Base-by-base conservation (phyloP, 805 yeast species). In the Nakazawaea populi region DNA sequence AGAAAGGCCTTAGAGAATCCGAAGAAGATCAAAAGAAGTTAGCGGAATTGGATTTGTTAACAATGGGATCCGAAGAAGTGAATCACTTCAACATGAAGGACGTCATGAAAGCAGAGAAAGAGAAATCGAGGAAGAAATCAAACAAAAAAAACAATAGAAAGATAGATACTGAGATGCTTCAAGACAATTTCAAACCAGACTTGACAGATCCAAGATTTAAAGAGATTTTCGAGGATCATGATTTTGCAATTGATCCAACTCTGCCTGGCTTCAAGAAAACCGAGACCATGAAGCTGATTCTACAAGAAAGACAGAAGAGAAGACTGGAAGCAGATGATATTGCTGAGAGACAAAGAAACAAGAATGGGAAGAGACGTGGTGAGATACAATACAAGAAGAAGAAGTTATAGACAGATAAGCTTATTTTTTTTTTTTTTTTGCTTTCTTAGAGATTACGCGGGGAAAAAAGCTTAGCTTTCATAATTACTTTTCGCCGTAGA, bases 201-300 rank as follows among this genome's bases (percentile, higher is more conserved):
- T 79, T 88, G 60, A 72, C 74, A 41, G 99, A 94, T 73, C 83
- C 86, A 12, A 84, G 99, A 70, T 94, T 94, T 73, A 76, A 76
- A 44, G 95, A 86, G 56, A 74, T 90, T 56, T 89, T 85, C 62
- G 89, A 89, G 60, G 84, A 82, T 55, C 96, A 88, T 55, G 94
- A 86, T 55, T 94, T 82, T 68, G 97, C 97, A 10, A 90, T 95
- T 63, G 99, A 95, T 68, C 96, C 97, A 27, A 84, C 95, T 24
- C 82, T 77, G 61, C 87, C 95, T n/a, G 96, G 89, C 64, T 92
- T 80, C 74, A 90, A 87, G 71, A 82, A 85, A 67, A 91, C 98
- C 1, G 72, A 80, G 14, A 89, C 94, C 29, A 91, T 92, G 96
- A 83, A 85, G 63, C 76, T 84, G 65, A 79, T 94, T 51, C 68